Evolutionary conservation across 2,329 filamentous ascomycete genomes (phyloP), one percentile per base, ranked within the genome.

Genomic region (Ophiognomonia clavigignenti-juglandacearum): DNA sequence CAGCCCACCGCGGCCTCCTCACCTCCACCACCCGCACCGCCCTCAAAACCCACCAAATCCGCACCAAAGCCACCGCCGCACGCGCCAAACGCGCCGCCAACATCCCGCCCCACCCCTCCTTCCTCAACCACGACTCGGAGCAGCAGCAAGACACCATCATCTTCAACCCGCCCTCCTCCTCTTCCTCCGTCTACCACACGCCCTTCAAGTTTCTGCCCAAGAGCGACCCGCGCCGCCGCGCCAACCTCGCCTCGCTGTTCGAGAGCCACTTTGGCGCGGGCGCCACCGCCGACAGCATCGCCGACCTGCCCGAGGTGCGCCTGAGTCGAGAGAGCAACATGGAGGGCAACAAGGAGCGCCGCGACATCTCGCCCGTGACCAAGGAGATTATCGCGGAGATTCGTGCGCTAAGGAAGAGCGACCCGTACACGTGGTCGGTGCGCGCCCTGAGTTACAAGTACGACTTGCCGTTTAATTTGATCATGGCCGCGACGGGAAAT

Each of bases 191-290:
- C 48, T 73, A 72, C 57, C 76, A 84, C 66, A 85, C 81, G n/a
- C 81, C 81, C 47, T 75, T 82, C 66, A 77, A 81, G 60, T 85
- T 85, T 65, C 74, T 85, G 24, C 81, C 81, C 45, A 72, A 69
- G 42, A 64, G 59, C 54, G 78, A 82, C 59, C 75, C 77, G 14
- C 73, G 77, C 39, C 73, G 77, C 23, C 64, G 67, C 43, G 70
- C 71, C 39, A 71, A 75, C 61, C 64, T 77, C 34, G 63, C 67
- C 14, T 60, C 68, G 34, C 69, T 78, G 27, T 64, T 74, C 48
- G 61, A 62, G 50, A 46, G 42, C 20, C 50, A 52, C 50, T 52
- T 52, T 18, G 20, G 38, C 24, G 22, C 39, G 11, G 14, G 24
- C 20, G 10, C 35, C 20, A 13, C 31, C 9, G 26, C 40, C 23